Percentiles rank a stretch among this genome's conserved stretches.
Evolutionary conservation across 1,139 yeast genomes (phyloP).

Genomic region (Kodamaea sp.): DNA sequence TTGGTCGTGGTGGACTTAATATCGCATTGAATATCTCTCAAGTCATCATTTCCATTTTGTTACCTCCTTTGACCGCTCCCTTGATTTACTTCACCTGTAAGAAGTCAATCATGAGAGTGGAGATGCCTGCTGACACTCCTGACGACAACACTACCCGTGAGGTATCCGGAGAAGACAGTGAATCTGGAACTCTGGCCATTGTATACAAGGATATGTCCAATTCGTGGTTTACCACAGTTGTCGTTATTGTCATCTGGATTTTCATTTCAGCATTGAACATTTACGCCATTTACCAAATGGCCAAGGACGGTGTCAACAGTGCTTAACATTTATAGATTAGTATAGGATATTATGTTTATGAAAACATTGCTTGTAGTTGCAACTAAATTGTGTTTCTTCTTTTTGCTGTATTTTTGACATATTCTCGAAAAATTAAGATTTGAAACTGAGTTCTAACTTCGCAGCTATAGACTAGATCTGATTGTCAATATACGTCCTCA

Average conservation of each 20-base stretch:
- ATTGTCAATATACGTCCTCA: too few species aligned
- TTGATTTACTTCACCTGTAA: slow-evolving; percentile 68
- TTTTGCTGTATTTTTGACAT: too few species aligned
- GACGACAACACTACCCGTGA: slow-evolving; percentile 5
- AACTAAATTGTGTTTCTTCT: too few species aligned
- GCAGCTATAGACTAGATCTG: too few species aligned
- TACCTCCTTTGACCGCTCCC: slow-evolving; percentile 78
- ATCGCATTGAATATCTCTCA: slow-evolving; percentile 73
- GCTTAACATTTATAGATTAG: too few species aligned
- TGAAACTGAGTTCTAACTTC: too few species aligned
- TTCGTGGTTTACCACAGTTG: slow-evolving; percentile 53
- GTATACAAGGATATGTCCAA: slow-evolving; percentile 56
- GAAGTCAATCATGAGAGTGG: slow-evolving; percentile 59
- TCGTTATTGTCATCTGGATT: slow-evolving; percentile 59
- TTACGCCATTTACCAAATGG: slow-evolving; percentile 69
- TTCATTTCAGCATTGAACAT: slow-evolving; percentile 65
- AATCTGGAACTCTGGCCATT: slow-evolving; percentile 13
- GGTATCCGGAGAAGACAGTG: slow-evolving; percentile 8
- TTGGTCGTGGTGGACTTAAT: slow-evolving; percentile 72
- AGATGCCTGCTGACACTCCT: slow-evolving; percentile 20
- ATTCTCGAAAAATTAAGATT: too few species aligned
- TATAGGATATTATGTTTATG: too few species aligned
- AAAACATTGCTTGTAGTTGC: too few species aligned
- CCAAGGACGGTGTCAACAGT: slow-evolving; percentile 45
- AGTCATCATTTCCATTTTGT: slow-evolving; percentile 65